Evolutionary conservation across 768 basidiomycete genomes (phyloP).

Genomic region (Neoboletus subvelutipes): DNA sequence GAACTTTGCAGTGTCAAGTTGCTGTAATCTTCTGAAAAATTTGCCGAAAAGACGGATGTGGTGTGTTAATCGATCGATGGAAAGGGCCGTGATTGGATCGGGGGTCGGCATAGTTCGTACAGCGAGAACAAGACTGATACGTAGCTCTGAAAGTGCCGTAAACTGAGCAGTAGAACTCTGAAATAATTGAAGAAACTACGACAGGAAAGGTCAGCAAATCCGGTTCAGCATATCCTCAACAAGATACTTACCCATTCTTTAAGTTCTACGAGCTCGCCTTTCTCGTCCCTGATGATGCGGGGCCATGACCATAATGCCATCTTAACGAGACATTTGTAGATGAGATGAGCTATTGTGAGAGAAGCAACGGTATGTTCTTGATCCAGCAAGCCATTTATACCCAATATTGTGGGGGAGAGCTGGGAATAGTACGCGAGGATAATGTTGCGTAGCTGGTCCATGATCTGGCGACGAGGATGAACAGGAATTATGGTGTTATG

Average conservation of each 20-base stretch:
- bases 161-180: constrained; percentile 57
- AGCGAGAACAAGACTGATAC: constrained; percentile 51
- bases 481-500: not conserved
- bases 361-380: constrained; percentile 42
- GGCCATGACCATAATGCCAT: constrained; percentile 74
- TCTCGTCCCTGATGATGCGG: constrained; percentile 41
- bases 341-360: constrained; percentile 59
- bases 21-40: constrained; percentile 74
- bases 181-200: constrained; percentile 63
- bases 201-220: constrained; percentile 1
- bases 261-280: constrained; percentile 44
- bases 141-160: constrained; percentile 52
- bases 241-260: constrained; percentile 51
- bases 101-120: constrained; percentile 36
- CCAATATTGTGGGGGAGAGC: constrained; percentile 38
- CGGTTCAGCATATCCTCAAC: not conserved
- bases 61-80: constrained; percentile 59
- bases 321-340: constrained; percentile 74
- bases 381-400: constrained; percentile 36
- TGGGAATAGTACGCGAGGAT: constrained; percentile 63
- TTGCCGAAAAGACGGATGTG: constrained; percentile 76
- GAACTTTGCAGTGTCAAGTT: constrained; percentile 58
- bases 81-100: constrained; percentile 40
- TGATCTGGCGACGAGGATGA: constrained; percentile 18
- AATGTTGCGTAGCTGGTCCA: constrained; percentile 43